Evolutionary conservation across 495 filamentous ascomycete species (phyloP).

Genomic region (Astrothelium macrocarpum): DNA sequence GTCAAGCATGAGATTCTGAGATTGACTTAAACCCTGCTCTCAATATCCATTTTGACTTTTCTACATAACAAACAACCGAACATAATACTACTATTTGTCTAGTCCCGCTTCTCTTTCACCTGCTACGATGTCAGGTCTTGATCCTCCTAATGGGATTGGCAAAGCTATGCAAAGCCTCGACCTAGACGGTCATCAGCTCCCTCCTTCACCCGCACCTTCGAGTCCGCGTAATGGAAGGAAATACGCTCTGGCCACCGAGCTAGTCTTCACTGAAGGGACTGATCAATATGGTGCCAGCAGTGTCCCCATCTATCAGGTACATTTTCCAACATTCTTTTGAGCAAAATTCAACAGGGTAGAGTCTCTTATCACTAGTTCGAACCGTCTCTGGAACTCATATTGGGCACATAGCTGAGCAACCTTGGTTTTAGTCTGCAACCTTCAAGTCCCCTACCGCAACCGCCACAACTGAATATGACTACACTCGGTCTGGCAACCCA

Average conservation of each 20-base stretch:
- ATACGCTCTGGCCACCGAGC: slow-evolving; percentile 89
- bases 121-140: background rate
- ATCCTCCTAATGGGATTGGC: slow-evolving; percentile 27
- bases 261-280: slow-evolving; percentile 89
- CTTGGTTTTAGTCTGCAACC: slow-evolving; percentile 61
- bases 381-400: background rate
- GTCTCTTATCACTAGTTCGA: background rate
- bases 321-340: background rate
- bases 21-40: too few species aligned
- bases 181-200: slow-evolving; percentile 79
- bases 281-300: slow-evolving; percentile 95
- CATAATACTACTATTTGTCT: background rate
- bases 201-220: slow-evolving; percentile 89
- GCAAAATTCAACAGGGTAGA: background rate
- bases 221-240: slow-evolving; percentile 72
- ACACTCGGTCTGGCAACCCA: slow-evolving; percentile 93
- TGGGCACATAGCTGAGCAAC: background rate
- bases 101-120: background rate
- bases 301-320: slow-evolving; percentile 87
- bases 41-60: too few species aligned
- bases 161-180: slow-evolving; percentile 70
- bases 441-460: slow-evolving; percentile 86
- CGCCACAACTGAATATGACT: slow-evolving; percentile 84
- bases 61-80: background rate
- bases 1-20: too few species aligned